Percentiles rank a stretch among this genome's conserved stretches.
phyloP scores from a whole-genome alignment of 176 grass and related monocot genomes.

The Alloteropsis semialata region DNA sequence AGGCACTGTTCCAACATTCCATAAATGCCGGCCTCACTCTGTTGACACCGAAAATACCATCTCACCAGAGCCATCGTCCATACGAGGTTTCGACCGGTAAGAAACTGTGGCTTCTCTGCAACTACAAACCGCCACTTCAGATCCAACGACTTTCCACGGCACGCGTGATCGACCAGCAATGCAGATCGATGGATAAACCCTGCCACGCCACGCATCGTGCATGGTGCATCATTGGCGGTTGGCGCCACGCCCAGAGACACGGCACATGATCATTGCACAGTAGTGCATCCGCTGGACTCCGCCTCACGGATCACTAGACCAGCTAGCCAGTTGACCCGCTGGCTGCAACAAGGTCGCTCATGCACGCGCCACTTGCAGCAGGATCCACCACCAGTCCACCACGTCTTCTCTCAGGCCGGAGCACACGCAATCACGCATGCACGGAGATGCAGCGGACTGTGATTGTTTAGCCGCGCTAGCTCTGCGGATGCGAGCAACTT shows the following conservation, averaged over 20 bases:
- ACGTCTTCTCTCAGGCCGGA: not conserved
- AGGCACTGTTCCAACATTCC: not conserved
- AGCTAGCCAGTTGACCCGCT: conserved; percentile 32
- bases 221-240: not conserved
- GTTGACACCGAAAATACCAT: not conserved
- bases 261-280: conserved; percentile 8
- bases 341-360: no score
- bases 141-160: conserved; percentile 4
- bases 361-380: not conserved
- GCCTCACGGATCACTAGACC: not conserved
- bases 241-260: conserved; percentile 1
- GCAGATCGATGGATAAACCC: not conserved
- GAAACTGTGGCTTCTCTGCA: not conserved
- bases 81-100: not conserved
- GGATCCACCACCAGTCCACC: no score
- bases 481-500: not conserved
- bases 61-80: not conserved
- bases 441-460: not conserved
- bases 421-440: no score
- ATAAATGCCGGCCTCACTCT: conserved; percentile 13
- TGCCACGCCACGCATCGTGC: not conserved
- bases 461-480: not conserved
- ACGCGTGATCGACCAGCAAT: not conserved
- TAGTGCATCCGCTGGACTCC: not conserved
- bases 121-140: not conserved